These are phyloP conservation scores for Hypoxylon cercidicola DNA, from an alignment of 495 filamentous ascomycete genomes.

Conservation along the genomic window DNA sequence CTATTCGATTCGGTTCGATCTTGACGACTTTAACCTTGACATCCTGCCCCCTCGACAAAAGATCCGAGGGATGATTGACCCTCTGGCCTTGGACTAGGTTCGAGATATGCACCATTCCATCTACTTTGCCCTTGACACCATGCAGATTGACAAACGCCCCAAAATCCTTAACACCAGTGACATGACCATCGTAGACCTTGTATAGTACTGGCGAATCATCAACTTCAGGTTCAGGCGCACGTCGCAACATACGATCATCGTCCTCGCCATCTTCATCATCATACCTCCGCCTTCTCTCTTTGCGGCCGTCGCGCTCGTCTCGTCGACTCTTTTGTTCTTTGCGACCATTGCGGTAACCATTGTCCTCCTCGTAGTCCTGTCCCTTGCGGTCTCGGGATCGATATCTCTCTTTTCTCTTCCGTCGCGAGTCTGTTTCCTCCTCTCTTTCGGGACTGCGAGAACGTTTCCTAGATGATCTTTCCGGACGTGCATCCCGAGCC, in stretches of 20 bases:
- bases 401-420: conserved; percentile 53
- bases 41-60: conserved; percentile 80
- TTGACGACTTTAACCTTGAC: conserved; percentile 95
- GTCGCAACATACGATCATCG: conserved; percentile 72
- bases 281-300: conserved; percentile 56
- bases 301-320: conserved; percentile 61
- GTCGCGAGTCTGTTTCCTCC: conserved; percentile 53
- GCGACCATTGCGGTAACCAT: conserved; percentile 39
- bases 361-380: conserved; percentile 48
- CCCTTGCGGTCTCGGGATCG: conserved; percentile 58
- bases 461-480: conserved; percentile 68
- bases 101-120: conserved; percentile 95
- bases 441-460: conserved; percentile 77
- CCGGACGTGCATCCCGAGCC: conserved; percentile 47
- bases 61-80: conserved; percentile 91
- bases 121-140: conserved; percentile 86
- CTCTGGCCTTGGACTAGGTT: conserved; percentile 88
- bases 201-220: conserved; percentile 84
- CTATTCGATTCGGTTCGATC: conserved; percentile 81
- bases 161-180: conserved; percentile 94
- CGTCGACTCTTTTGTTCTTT: conserved; percentile 58
- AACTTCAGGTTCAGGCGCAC: conserved; percentile 76
- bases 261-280: conserved; percentile 60
- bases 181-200: conserved; percentile 90
- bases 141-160: conserved; percentile 94